Percentiles rank a stretch among this genome's conserved stretches.
Conservation (phyloP, 2,329 filamentous ascomycete species). For the Xylariales sp. region DNA sequence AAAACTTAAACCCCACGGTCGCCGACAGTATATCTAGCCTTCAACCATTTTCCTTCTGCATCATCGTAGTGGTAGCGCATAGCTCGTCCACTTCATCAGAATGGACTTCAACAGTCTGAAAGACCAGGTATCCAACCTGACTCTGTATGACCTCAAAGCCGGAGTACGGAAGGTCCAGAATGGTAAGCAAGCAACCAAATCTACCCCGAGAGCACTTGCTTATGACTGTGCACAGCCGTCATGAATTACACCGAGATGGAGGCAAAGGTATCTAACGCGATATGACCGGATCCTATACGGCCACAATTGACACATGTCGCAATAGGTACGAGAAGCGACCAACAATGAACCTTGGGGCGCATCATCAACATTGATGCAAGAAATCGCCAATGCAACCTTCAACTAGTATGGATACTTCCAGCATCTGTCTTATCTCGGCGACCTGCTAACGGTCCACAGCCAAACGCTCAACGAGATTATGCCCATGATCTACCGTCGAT, state of each 20-base stretch:
- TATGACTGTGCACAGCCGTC: conserved; percentile 55
- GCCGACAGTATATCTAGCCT: too few species aligned
- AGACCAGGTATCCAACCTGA: conserved; percentile 85
- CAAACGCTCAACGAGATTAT: conserved; percentile 98
- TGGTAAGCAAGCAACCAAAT: conserved; percentile 53
- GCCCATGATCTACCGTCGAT: conserved; percentile 99
- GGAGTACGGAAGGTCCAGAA: conserved; percentile 94
- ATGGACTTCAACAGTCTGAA: conserved; percentile 88
- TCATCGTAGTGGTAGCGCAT: too few species aligned
- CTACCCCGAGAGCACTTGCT: background rate
- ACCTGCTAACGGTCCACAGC: conserved; percentile 48
- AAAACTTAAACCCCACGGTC: too few species aligned
- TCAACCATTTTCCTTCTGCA: too few species aligned
- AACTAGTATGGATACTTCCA: too few species aligned
- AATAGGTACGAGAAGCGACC: conserved; percentile 88
- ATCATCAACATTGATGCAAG: conserved; percentile 83
- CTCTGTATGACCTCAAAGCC: conserved; percentile 91
- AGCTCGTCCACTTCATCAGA: conserved; percentile 23
- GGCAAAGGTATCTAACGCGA: conserved; percentile 56
- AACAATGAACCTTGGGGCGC: conserved; percentile 98
- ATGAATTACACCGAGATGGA: conserved; percentile 99
- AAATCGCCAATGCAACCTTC: conserved; percentile 96
- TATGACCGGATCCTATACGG: too few species aligned
- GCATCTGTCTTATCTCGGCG: too few species aligned
- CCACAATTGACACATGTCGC: background rate